These are phyloP conservation scores for Cruciata laevipes DNA, from an alignment of 257 asterid species.

Conservation along the genomic window DNA sequence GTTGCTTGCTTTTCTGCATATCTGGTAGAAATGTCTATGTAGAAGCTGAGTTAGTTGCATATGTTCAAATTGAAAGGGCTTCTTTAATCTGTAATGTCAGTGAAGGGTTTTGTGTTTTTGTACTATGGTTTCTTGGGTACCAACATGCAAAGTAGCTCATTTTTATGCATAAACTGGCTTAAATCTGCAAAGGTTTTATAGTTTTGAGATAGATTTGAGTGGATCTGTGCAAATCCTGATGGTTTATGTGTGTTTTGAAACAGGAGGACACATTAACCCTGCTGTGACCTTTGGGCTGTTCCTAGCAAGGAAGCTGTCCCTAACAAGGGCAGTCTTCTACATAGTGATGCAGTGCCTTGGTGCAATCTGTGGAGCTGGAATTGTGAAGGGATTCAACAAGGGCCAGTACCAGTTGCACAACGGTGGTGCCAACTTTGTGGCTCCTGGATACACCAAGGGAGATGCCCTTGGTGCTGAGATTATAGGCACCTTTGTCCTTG, in stretches of 20 bases:
- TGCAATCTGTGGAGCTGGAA: slow-evolving; percentile 67
- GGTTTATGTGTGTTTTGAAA: neutral
- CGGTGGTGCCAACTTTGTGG: slow-evolving; percentile 54
- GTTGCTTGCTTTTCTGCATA: too few species aligned
- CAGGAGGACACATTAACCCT: slow-evolving; percentile 23
- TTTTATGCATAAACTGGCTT: neutral
- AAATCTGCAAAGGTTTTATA: neutral
- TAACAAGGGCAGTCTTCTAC: slow-evolving; percentile 36
- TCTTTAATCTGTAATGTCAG: too few species aligned
- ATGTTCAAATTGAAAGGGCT: neutral
- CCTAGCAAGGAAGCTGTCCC: neutral
- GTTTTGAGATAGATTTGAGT: neutral
- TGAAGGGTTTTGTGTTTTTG: neutral
- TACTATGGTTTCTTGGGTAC: neutral
- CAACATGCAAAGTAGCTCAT: neutral
- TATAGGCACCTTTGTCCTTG: neutral
- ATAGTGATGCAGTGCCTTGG: slow-evolving; percentile 67
- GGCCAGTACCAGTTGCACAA: slow-evolving; percentile 40
- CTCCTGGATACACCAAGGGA: slow-evolving; percentile 12
- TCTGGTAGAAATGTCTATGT: too few species aligned
- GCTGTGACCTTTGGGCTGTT: slow-evolving; percentile 1
- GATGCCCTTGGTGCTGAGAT: neutral
- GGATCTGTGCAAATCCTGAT: neutral
- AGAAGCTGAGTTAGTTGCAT: too few species aligned
- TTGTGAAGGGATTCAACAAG: slow-evolving; percentile 60